Evolutionary conservation across 2,329 filamentous ascomycete genomes (phyloP), one percentile per base, ranked within the genome.

Genomic region (Cadophora gregata): DNA sequence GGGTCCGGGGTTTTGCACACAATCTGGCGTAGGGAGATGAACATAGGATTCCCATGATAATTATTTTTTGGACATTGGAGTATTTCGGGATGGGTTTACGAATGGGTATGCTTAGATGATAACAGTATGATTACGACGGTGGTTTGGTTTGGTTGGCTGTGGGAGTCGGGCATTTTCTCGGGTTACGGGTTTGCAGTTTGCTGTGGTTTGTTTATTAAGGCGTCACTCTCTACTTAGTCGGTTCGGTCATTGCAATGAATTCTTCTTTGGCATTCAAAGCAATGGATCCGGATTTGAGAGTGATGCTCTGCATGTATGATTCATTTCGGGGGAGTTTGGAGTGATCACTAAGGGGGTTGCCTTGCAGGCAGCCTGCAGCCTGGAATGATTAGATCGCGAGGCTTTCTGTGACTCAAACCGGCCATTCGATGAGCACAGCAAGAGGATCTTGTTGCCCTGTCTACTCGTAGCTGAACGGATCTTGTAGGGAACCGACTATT

Each of bases 31-130:
- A 64, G 62, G 71, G 68, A 69, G 62, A 66, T 71, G 71, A 69
- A 76, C 70, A 76, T 75, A 74, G 71, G 69, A 70, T 72, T 73
- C 67, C 62, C 66, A 70, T 66, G 71, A 71, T 69, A 69, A 64
- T 62, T 51, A 59, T 68, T 55, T n/a, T 53, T 70, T 68, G 70
- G 67, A 72, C 60, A 68, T 67, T 50, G 74, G 74, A 75, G 74
- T 74, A 72, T 67, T 64, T 66, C 31, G 60, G 64, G 55, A 63
- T 31, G 48, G 60, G 42, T 68, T 62, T 66, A 62, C 27, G 63
- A 56, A 45, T 66, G 64, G 58, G 61, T 65, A 66, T 58, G 62
- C 65, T 36, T 68, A 67, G 65, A 69, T 69, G 70, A 69, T 64
- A 67, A 53, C 50, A 60, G 59, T 59, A 67, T 65, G 67, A 70